Conservation (phyloP, 1,284 basidiomycete genomes). For the Cutaneotrichosporon curvatum region DNA sequence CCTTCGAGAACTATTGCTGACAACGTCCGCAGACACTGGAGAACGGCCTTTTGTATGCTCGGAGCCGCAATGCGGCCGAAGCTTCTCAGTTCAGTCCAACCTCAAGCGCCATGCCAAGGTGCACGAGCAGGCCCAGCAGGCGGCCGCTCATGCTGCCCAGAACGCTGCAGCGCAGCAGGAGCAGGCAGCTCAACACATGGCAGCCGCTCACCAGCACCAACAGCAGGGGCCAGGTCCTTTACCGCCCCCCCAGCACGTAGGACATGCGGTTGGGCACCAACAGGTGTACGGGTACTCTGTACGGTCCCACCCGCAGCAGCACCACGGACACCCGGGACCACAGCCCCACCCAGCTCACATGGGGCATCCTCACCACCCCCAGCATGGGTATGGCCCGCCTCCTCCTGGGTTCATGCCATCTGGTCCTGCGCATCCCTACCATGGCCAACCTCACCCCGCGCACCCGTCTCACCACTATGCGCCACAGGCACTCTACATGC, state of each 20-base stretch:
- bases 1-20: background rate
- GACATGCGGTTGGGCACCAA: conserved; percentile 1
- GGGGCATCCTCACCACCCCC: conserved; percentile 5
- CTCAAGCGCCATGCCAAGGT: conserved; percentile 43
- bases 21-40: conserved; percentile 33
- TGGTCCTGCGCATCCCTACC: background rate
- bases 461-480: background rate
- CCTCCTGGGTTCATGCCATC: conserved; percentile 8
- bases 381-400: conserved; percentile 4
- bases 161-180: background rate
- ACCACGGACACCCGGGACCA: background rate
- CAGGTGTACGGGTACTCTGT: conserved; percentile 5
- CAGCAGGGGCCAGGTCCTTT: no score
- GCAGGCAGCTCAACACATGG: conserved; percentile 4
- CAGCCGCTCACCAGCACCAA: background rate
- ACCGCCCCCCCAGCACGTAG: conserved; percentile 2
- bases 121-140: conserved; percentile 23
- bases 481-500: conserved; percentile 2
- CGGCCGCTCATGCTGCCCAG: background rate
- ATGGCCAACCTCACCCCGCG: conserved; percentile 1
- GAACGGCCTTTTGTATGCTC: conserved; percentile 41
- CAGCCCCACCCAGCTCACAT: conserved; percentile 9
- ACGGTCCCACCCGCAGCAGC: background rate
- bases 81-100: conserved; percentile 45
- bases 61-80: conserved; percentile 34